Evolutionary conservation across 78 protist species (phyloP).

Genomic region (Chrysochromulina tobinii): DNA sequence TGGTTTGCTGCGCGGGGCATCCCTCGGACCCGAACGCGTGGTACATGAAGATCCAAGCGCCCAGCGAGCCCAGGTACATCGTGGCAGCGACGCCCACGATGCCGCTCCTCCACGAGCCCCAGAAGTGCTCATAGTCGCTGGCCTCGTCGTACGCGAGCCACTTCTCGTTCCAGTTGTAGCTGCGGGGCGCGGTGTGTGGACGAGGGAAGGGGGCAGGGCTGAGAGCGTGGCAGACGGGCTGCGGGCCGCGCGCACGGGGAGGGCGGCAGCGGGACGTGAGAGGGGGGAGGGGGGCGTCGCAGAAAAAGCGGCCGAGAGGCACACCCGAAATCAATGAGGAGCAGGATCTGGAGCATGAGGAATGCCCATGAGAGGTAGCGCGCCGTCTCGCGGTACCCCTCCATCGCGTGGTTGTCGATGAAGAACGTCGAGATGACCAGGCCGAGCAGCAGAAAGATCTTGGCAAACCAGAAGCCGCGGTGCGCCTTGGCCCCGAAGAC

Average conservation of each 20-base stretch:
- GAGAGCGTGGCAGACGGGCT: no score
- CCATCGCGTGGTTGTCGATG: not conserved
- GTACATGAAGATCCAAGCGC: not conserved
- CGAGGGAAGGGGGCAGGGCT: no score
- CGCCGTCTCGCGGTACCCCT: not conserved
- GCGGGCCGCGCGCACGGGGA: no score
- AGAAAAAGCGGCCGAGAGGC: no score
- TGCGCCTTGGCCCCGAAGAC: not conserved
- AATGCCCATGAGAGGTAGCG: not conserved
- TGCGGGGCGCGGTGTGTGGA: no score
- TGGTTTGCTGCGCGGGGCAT: not conserved
- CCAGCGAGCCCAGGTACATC: not conserved
- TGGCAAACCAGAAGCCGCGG: not conserved
- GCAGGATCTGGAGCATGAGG: conserved; percentile 34
- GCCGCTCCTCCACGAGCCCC: not conserved
- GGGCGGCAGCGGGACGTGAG: no score
- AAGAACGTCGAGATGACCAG: not conserved
- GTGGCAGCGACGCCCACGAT: not conserved
- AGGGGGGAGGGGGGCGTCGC: no score
- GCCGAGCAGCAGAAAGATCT: not conserved
- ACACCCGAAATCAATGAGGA: conserved; percentile 46
- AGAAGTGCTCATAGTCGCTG: not conserved
- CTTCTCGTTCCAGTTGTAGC: conserved; percentile 43
- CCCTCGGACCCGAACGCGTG: not conserved
- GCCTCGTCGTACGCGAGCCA: conserved; percentile 21